Evolutionary conservation across 352 stramenopile species (phyloP).

Genomic region (Phytophthora sojae): DNA sequence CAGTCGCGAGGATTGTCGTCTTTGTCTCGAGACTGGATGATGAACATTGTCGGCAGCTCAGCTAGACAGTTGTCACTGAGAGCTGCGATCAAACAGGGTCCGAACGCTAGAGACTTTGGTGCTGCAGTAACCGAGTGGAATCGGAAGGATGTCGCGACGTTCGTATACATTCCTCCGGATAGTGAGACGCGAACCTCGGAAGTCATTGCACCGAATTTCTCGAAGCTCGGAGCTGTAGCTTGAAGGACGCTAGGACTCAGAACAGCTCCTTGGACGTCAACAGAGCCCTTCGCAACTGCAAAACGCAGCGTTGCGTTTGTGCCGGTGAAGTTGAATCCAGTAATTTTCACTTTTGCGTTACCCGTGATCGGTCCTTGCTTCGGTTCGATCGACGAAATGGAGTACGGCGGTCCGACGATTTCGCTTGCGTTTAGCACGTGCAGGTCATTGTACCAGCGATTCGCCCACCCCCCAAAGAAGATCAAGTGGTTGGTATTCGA

Average conservation of each 20-base stretch:
- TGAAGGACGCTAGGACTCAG: constrained; percentile 88
- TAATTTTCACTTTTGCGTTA: constrained; percentile 88
- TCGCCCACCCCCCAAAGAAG: constrained; percentile 97
- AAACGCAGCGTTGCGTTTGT: constrained; percentile 91
- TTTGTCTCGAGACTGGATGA: constrained; percentile 94
- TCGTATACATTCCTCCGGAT: constrained; percentile 93
- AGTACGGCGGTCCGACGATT: constrained; percentile 97
- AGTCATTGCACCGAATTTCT: constrained; percentile 92
- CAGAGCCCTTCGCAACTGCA: constrained; percentile 92
- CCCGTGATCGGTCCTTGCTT: constrained; percentile 95
- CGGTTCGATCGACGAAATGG: constrained; percentile 91
- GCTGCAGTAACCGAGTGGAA: constrained; percentile 96
- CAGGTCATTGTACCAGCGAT: constrained; percentile 95
- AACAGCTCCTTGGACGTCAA: constrained; percentile 92
- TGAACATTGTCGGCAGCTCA: constrained; percentile 83
- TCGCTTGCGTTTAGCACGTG: constrained; percentile 94
- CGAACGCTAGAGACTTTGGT: constrained; percentile 94
- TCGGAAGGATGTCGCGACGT: constrained; percentile 84
- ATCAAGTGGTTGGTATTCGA: constrained; percentile 89
- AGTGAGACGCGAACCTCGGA: constrained; percentile 92
- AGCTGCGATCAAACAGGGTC: constrained; percentile 84
- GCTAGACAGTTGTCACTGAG: constrained; percentile 77
- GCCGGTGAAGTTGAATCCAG: constrained; percentile 94
- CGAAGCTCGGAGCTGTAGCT: constrained; percentile 94
- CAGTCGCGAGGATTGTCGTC: constrained; percentile 90